Evolutionary conservation across 371 early-diverging fungal species (phyloP), one percentile per base, ranked within the genome.

Genomic region (Dentiscutata heterogama): DNA sequence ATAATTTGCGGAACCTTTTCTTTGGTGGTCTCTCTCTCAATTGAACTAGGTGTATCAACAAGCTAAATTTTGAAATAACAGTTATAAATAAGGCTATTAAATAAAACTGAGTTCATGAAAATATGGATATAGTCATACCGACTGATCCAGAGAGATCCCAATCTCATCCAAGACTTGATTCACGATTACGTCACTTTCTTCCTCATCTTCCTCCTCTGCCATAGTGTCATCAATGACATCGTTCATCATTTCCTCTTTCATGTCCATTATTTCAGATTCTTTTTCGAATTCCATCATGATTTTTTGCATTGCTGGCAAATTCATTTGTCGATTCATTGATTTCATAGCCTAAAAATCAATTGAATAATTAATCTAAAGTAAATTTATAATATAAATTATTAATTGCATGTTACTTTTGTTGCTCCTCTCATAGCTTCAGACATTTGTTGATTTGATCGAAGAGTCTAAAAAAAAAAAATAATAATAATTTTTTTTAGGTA

Each of bases 181-280:
- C 4, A 98, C 96, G 83, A 98, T 96, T 71, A 93, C 90, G 5
- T 99, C 98, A 68, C 64, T 77, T 78, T 94, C 93, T 84, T 97
- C 98, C 53, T 95, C 96, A 67, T 97, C 97, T 18, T 94, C 94
- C 42, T 96, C 97, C 79, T 96, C 98, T 51, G 96, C 97, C 92
- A 98, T 94, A 35, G 93, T 95, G 84, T 97, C 98, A 82, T 99
- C 98, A 76, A 99, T 96, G 20, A 96, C 96, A 83, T 99, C 99
- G 64, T 94, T 94, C 97, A 99, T 97, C 96, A 99, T 95, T 83
- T 97, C 98, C 78, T 97, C 97, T 88, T 98, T 98, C 98, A 99
- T 97, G 85, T 99, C 97, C 98, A 99, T 97, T 84, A 96, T 87
- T 84, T 97, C 98, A 51, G 91, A 91, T 88, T 99, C 97, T 85